Evolutionary conservation across 257 asterid species (phyloP).

Genomic region (Solanum virginianum): DNA sequence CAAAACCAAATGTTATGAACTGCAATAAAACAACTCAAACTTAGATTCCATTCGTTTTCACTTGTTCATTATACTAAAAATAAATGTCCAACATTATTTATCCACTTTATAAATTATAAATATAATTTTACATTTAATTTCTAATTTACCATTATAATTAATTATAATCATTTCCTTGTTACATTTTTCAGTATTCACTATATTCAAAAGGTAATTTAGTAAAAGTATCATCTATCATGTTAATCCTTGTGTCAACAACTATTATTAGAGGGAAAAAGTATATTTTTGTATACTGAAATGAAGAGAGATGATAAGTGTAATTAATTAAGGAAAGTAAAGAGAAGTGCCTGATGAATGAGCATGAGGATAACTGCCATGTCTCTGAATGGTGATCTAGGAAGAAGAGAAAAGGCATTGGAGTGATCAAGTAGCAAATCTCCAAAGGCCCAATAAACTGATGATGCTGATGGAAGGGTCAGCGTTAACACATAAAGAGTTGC

Average conservation of each 20-base stretch:
- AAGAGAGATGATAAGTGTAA: no score
- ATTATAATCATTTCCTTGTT: no score
- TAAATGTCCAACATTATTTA: no score
- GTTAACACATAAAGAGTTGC: conserved; percentile 83
- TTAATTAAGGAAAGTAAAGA: neutral
- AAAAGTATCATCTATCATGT: no score
- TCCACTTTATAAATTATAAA: no score
- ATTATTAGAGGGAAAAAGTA: no score
- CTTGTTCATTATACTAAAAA: no score
- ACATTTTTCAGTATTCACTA: no score
- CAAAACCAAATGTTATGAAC: conserved; percentile 96
- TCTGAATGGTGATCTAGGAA: conserved; percentile 68
- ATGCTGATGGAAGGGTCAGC: conserved; percentile 80
- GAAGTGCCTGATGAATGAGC: conserved; percentile 86
- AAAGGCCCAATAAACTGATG: conserved; percentile 92
- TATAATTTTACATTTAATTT: no score
- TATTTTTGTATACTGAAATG: neutral
- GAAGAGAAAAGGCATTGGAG: conserved; percentile 83
- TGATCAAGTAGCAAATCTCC: conserved; percentile 86
- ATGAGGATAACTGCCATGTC: conserved; percentile 90
- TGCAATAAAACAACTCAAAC: conserved; percentile 15
- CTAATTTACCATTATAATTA: no score
- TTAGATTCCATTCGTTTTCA: neutral
- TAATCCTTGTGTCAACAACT: no score
- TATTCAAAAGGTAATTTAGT: no score